Base-by-base conservation (phyloP, 345 rosid species). In the Corymbia maculata region DNA sequence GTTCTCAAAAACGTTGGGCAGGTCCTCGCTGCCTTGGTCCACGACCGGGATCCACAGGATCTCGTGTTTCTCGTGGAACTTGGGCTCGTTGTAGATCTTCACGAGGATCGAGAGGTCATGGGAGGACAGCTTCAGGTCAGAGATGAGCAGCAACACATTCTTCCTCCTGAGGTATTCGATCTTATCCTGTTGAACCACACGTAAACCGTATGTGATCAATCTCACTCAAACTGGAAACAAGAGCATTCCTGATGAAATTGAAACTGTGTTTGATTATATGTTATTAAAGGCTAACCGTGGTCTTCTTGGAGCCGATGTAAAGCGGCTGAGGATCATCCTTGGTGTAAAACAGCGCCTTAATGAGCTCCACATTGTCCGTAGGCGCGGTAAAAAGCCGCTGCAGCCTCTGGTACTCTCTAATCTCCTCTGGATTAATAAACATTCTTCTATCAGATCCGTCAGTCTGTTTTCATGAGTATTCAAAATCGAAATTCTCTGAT, bases 11-110 rank as follows among this genome's bases (percentile, higher is more conserved):
- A 90, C 92, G 13, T 88, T 93, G n/a, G 91, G 91, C 88, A 91
- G 91, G 52, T 57, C 87, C 6, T 94, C 97, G 32, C 91, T 90
- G 6, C 91, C 87, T 44, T 91, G 90, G 82, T 96, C 97, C 88
- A 94, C 90, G 49, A 96, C 88, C 51, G 97, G 97, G 30, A 97
- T 91, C 99, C 99, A 97, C 6, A 96, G 93, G 26, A 97, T 89
- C 93, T 95, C 99, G 84, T 93, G 10, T 55, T 30, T 89, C 91
- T 91, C 90, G 16, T 93, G 94, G 86, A 90, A 88, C 91, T 92
- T 89, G 11, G 91, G 91, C 45, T 96, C 97, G 3, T 26, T 89
- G 91, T 94, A 94, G 70, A 95, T 91, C 52, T 92, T 89, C 85
- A 91, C 94, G 53, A 97, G 94, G 85, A 92, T 90, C 85, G 87